These are phyloP conservation scores for Ascosphaera apis DNA, from an alignment of 2,329 filamentous ascomycete genomes.

Conservation along the genomic window DNA sequence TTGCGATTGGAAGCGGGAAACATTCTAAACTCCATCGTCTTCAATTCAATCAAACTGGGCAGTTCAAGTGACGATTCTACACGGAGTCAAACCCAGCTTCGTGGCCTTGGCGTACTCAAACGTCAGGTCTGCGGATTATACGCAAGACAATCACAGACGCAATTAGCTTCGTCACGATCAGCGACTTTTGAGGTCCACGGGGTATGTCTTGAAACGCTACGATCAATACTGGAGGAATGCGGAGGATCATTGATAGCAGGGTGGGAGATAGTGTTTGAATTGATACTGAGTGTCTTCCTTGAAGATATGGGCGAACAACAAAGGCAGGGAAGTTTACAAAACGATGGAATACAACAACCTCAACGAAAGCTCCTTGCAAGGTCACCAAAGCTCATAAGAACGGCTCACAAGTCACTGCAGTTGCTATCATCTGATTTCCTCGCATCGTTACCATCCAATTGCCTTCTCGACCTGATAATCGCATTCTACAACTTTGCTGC, in stretches of 20 bases:
- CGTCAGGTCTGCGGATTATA: slow-evolving; percentile 38
- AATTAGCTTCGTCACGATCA: slow-evolving; percentile 35
- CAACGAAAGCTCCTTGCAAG: slow-evolving; percentile 11
- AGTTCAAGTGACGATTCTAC: slow-evolving; percentile 19
- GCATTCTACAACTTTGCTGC: slow-evolving; percentile 74
- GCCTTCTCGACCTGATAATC: slow-evolving; percentile 56
- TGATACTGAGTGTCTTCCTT: slow-evolving; percentile 63
- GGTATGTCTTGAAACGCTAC: slow-evolving; percentile 55
- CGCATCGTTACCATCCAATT: slow-evolving; percentile 44
- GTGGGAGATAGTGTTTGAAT: slow-evolving; percentile 68
- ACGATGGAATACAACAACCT: slow-evolving; percentile 3
- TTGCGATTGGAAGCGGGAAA: slow-evolving; percentile 33
- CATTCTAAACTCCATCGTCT: slow-evolving; percentile 28
- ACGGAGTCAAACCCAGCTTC: slow-evolving; percentile 43
- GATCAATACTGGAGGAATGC: slow-evolving; percentile 63
- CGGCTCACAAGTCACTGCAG: slow-evolving; percentile 73
- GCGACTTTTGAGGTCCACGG: slow-evolving; percentile 62
- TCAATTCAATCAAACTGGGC: slow-evolving; percentile 20
- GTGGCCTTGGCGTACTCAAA: slow-evolving; percentile 43
- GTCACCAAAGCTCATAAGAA: slow-evolving; percentile 56
- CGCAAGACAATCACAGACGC: slow-evolving; percentile 25
- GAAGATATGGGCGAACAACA: slow-evolving; percentile 15
- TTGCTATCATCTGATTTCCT: slow-evolving; percentile 91
- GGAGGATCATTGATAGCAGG: slow-evolving; percentile 64
- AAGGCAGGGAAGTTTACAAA: slow-evolving; percentile 12